These are phyloP conservation scores for Heliamphora pulchella DNA, from an alignment of 179 eudicot genomes.

Conservation along the genomic window DNA sequence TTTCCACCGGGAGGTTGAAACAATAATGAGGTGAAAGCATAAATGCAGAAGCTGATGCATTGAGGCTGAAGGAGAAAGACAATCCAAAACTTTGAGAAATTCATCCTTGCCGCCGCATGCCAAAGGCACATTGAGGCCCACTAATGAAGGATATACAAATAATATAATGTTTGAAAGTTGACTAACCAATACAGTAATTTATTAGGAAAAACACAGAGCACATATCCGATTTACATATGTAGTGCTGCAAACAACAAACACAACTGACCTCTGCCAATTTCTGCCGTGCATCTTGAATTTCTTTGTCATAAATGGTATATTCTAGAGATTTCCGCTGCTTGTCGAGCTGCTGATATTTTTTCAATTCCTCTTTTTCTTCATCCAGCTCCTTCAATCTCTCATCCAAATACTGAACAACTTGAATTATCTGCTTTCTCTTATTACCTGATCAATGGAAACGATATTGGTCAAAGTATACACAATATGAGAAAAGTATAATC, in stretches of 20 bases:
- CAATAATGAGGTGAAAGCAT: background rate
- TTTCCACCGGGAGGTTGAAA: background rate
- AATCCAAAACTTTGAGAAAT: too few species aligned
- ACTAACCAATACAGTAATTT: background rate
- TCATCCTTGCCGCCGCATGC: background rate
- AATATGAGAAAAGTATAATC: slow-evolving; percentile 13
- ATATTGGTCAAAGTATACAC: slow-evolving; percentile 15
- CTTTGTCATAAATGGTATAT: slow-evolving; percentile 86
- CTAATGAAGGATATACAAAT: background rate
- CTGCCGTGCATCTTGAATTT: slow-evolving; percentile 80
- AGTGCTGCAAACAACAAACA: slow-evolving; percentile 6
- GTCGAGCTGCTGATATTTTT: slow-evolving; percentile 94
- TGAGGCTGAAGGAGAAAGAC: too few species aligned
- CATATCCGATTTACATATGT: background rate
- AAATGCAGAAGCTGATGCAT: background rate
- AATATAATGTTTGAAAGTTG: background rate
- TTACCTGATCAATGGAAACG: slow-evolving; percentile 47
- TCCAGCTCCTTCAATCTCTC: slow-evolving; percentile 95
- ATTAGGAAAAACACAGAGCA: background rate
- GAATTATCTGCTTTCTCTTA: slow-evolving; percentile 90
- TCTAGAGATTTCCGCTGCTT: slow-evolving; percentile 89
- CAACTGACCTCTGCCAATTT: slow-evolving; percentile 63
- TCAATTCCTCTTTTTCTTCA: slow-evolving; percentile 92
- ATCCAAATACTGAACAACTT: slow-evolving; percentile 96
- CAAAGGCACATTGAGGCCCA: background rate